phyloP scores from a whole-genome alignment of 768 basidiomycete species.

The Tulasnella sp. region DNA sequence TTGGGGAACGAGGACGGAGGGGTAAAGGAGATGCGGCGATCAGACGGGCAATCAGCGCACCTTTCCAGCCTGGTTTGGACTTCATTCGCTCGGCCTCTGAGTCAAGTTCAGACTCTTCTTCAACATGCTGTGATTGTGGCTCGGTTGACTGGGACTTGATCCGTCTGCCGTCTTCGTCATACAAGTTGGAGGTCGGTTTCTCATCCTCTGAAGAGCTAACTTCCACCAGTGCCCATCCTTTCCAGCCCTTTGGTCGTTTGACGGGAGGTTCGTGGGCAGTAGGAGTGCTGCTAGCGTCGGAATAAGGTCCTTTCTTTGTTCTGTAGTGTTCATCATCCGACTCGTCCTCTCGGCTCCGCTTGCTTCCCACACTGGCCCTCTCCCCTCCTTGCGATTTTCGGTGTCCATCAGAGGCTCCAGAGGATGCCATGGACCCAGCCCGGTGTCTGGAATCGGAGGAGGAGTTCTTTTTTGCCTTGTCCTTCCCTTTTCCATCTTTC shows the following conservation, averaged over 20 bases:
- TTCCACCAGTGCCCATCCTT: conserved; percentile 14
- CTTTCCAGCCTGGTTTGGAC: conserved; percentile 16
- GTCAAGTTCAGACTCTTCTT: conserved; percentile 4
- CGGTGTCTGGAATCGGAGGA: neutral
- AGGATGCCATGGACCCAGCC: neutral
- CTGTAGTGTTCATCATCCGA: neutral
- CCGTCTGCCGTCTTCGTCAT: conserved; percentile 14
- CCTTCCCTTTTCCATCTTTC: conserved; percentile 3
- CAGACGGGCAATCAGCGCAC: neutral
- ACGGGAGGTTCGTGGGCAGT: conserved; percentile 2
- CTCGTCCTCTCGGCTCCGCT: conserved; percentile 9
- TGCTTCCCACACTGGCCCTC: conserved; percentile 9
- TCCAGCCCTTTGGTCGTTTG: conserved; percentile 16
- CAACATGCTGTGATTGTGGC: neutral
- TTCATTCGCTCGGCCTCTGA: conserved; percentile 5
- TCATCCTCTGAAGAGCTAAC: conserved; percentile 8
- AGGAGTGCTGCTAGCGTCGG: conserved; percentile 18
- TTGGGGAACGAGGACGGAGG: neutral
- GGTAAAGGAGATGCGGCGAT: neutral
- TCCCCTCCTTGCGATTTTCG: conserved; percentile 2
- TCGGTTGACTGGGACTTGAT: neutral
- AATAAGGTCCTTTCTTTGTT: conserved; percentile 4
- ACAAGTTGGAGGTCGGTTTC: neutral
- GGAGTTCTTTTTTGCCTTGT: neutral
- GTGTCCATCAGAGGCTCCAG: conserved; percentile 2